Evolutionary conservation across 2,329 filamentous ascomycete species (phyloP).

Genomic region (Sporothrix dimorphospora): DNA sequence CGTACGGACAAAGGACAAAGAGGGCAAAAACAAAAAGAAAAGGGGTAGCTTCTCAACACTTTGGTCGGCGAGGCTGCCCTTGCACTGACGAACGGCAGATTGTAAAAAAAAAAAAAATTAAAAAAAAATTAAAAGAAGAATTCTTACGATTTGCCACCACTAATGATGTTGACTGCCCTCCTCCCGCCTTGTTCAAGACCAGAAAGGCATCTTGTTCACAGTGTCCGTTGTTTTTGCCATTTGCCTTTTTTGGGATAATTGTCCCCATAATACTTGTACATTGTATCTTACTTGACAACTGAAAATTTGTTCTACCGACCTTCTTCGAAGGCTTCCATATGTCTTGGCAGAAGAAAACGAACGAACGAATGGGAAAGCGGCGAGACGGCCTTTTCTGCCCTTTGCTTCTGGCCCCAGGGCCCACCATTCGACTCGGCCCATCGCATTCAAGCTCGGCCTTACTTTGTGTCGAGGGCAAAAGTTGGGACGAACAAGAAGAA

Average conservation of each 20-base stretch:
- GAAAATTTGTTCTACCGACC: conserved; percentile 9
- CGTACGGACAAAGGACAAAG: not conserved
- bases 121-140: not conserved
- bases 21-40: not conserved
- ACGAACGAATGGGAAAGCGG: not conserved
- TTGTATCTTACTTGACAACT: not conserved
- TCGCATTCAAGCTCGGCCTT: conserved; percentile 9
- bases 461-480: conserved; percentile 4
- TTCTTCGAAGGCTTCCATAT: conserved; percentile 17
- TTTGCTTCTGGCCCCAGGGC: not conserved
- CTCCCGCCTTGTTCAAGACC: conserved; percentile 1
- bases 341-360: conserved; percentile 5
- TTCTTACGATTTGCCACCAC: not conserved
- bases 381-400: not conserved
- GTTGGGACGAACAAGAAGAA: not conserved
- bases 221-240: not conserved
- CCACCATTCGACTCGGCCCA: not conserved
- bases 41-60: not conserved
- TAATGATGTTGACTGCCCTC: conserved; percentile 7
- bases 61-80: not conserved
- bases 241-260: conserved; percentile 3
- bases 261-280: conserved; percentile 20
- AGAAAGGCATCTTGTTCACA: not conserved
- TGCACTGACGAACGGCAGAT: not conserved
- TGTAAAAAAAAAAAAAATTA: not conserved